Evolutionary conservation across 1,139 yeast genomes (phyloP), one percentile per base, ranked within the genome.

Genomic region (Saccharomyces hybrid): DNA sequence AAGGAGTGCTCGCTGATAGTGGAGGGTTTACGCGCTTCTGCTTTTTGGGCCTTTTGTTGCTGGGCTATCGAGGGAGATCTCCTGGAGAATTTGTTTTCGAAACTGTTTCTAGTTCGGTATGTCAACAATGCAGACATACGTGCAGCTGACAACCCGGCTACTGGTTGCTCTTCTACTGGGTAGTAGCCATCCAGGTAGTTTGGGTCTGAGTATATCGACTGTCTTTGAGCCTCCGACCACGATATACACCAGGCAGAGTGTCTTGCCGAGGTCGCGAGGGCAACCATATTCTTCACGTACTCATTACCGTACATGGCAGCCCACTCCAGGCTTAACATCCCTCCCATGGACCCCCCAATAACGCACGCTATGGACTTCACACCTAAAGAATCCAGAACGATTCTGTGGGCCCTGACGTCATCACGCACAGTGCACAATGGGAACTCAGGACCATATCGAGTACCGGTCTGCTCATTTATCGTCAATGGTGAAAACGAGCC

Each of bases 191-290:
- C 97, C 55, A 80, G 61, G 67, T 90, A 93, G 66, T 85, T 85
- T 4, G 99, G 98, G 69, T 93, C 99, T 27, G 96, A 84, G 71
- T 91, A 93, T 32, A 93, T 89, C 60, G 96, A 84, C 70, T 93
- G 99, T 64, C 99, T 80, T 71, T 93, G 99, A 7, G 99, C 95
- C 68, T 93, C 99, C 55, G 96, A 93, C 99, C 99, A 93, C 3
- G 96, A 88, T 54, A 93, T 93, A 62, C 98, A 93, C 99, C 99
- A 93, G 0, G 99, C 99, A 6, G 96, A 87, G 49, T 93, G 95
- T 64, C 95, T 77, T 0, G 98, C 97, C 47, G 95, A 83, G 0
- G 99, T 91, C 2, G 99, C 99, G 54, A 93, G 74, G 0, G 97
- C 95, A 25, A 93, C 84, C 27, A 88, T 76, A 38, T 81, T 74